A percentile compares a stretch with the other conserved stretches of the same genome.
Evolutionary conservation across 202 grass and related monocot species (phyloP).

Genomic region (Hordeum pubiflorum): DNA sequence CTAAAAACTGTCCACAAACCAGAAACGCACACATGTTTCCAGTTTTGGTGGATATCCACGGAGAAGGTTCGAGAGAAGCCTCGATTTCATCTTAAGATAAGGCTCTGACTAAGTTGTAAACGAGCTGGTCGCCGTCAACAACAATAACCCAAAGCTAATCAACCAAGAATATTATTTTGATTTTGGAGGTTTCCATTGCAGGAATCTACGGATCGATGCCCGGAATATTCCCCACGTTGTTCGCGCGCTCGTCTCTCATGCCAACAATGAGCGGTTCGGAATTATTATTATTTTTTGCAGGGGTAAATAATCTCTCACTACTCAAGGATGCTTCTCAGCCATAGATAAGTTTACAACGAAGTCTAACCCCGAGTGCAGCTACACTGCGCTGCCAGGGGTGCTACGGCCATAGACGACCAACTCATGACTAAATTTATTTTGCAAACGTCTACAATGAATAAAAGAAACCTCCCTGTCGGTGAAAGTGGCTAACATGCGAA

Average conservation of each 20-base stretch:
- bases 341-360: too few species aligned
- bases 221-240: slow-evolving; percentile 33
- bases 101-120: neutral
- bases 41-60: neutral
- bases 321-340: too few species aligned
- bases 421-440: too few species aligned
- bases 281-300: too few species aligned
- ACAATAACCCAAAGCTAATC: neutral
- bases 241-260: neutral
- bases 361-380: too few species aligned
- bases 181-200: slow-evolving; percentile 22
- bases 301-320: too few species aligned
- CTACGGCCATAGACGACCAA: too few species aligned
- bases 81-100: slow-evolving; percentile 22
- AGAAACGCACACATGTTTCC: neutral
- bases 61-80: neutral
- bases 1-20: neutral
- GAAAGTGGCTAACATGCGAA: too few species aligned
- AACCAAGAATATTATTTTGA: slow-evolving; percentile 5
- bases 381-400: too few species aligned
- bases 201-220: slow-evolving; percentile 28
- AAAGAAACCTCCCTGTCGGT: too few species aligned
- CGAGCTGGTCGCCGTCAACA: slow-evolving; percentile 27
- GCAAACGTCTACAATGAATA: too few species aligned
- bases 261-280: neutral